These are phyloP conservation scores for Xylaria sp. DNA, from an alignment of 2,329 filamentous ascomycete genomes.

Conservation along the genomic window DNA sequence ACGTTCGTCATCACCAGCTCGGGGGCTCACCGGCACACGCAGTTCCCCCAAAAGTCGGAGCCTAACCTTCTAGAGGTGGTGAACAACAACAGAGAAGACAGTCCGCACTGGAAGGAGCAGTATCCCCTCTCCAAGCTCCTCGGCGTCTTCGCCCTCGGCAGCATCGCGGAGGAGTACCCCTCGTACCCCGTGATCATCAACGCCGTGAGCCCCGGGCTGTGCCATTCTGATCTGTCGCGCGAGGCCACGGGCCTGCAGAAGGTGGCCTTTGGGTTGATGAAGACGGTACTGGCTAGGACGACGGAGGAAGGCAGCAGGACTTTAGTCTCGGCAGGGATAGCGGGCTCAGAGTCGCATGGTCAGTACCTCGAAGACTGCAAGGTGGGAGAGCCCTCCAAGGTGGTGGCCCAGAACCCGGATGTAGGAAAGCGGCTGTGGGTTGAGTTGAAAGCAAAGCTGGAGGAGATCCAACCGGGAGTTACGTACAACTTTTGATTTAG, in stretches of 20 bases:
- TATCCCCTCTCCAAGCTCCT: conserved; percentile 51
- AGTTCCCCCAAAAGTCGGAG: conserved; percentile 46
- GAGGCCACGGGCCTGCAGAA: conserved; percentile 42
- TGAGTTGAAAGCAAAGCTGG: conserved; percentile 12
- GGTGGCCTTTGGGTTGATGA: conserved; percentile 44
- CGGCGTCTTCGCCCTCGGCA: conserved; percentile 45
- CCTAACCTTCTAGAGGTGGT: conserved; percentile 34
- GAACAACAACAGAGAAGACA: neutral
- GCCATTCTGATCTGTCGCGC: conserved; percentile 59
- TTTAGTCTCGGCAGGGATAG: conserved; percentile 52
- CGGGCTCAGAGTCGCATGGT: conserved; percentile 58
- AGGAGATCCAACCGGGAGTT: conserved; percentile 7
- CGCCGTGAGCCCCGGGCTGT: conserved; percentile 64
- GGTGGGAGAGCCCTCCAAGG: conserved; percentile 1
- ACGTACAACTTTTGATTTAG: conserved; percentile 3
- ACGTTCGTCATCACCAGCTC: conserved; percentile 47
- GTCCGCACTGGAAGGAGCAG: conserved; percentile 17
- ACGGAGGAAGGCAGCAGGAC: conserved; percentile 62
- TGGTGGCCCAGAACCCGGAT: neutral
- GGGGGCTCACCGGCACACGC: conserved; percentile 45
- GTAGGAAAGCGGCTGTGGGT: conserved; percentile 6
- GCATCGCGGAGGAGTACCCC: conserved; percentile 37
- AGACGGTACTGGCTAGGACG: conserved; percentile 54
- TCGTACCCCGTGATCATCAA: conserved; percentile 59
- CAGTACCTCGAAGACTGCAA: conserved; percentile 55